Conservation (phyloP, 2,329 filamentous ascomycete genomes). For the Venturia carpophila region DNA sequence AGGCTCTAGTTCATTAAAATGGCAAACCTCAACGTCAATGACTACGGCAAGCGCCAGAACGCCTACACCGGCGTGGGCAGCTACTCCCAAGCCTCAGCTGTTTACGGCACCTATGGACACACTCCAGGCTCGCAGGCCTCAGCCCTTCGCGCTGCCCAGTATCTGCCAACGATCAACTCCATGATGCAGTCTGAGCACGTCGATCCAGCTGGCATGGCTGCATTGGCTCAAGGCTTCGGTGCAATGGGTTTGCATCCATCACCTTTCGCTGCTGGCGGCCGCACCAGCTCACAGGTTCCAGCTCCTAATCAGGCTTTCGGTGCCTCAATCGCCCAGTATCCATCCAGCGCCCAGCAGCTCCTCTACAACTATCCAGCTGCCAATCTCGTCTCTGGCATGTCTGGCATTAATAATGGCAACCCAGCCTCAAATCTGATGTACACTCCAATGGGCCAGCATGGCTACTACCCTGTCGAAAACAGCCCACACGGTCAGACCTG, state of each 20-base stretch:
- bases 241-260: slow-evolving; percentile 29
- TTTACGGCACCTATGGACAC: slow-evolving; percentile 13
- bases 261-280: slow-evolving; percentile 11
- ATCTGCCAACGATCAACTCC: slow-evolving; percentile 20
- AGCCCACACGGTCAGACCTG: slow-evolving; percentile 40
- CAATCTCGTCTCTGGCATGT: slow-evolving; percentile 6
- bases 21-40: slow-evolving; percentile 15
- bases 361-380: slow-evolving; percentile 13
- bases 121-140: slow-evolving; percentile 17
- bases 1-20: slow-evolving; percentile 13
- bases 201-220: slow-evolving; percentile 23
- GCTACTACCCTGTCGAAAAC: slow-evolving; percentile 36
- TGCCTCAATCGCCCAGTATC: slow-evolving; percentile 5
- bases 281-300: slow-evolving; percentile 24
- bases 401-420: slow-evolving; percentile 18
- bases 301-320: slow-evolving; percentile 16
- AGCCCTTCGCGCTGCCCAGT: slow-evolving; percentile 18
- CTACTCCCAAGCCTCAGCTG: slow-evolving; percentile 10
- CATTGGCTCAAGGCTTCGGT: slow-evolving; percentile 34
- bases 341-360: slow-evolving; percentile 8
- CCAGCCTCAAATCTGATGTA: slow-evolving; percentile 29
- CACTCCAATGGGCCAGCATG: slow-evolving; percentile 35
- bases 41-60: slow-evolving; percentile 17
- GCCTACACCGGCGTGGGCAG: slow-evolving; percentile 8
- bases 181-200: slow-evolving; percentile 21